These are phyloP conservation scores for Avena sativa DNA, from an alignment of 176 grass and related monocot genomes.

Conservation along the genomic window DNA sequence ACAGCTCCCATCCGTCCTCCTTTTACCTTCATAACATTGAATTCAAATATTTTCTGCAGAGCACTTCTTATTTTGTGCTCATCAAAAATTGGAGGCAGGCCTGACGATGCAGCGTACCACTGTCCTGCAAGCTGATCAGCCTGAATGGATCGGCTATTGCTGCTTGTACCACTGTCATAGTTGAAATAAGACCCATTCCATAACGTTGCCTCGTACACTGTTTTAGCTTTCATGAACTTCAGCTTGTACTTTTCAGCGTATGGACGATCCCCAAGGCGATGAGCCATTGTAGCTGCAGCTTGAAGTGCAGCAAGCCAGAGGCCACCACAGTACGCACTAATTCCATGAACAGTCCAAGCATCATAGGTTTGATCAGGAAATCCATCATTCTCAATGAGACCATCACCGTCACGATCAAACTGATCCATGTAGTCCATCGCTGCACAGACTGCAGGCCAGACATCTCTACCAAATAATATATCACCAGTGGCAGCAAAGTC, in stretches of 20 bases:
- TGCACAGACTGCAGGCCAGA: constrained; percentile 85
- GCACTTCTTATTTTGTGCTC: constrained; percentile 72
- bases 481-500: constrained; percentile 95
- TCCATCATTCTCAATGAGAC: constrained; percentile 93
- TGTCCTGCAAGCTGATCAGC: constrained; percentile 94
- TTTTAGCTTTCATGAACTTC: constrained; percentile 87
- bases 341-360: constrained; percentile 95
- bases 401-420: constrained; percentile 87
- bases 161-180: constrained; percentile 82
- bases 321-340: constrained; percentile 90
- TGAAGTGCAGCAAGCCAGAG: constrained; percentile 96
- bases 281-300: constrained; percentile 92
- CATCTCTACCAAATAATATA: constrained; percentile 80
- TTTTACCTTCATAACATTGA: constrained; percentile 98
- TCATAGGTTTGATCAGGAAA: constrained; percentile 99
- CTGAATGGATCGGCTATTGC: constrained; percentile 91
- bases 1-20: constrained; percentile 86
- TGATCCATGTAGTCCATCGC: constrained; percentile 94
- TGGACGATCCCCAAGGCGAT: constrained; percentile 69
- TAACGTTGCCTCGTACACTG: constrained; percentile 80
- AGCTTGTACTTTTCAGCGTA: constrained; percentile 90
- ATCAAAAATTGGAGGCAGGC: constrained; percentile 79
- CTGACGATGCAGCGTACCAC: constrained; percentile 87
- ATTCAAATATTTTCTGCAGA: constrained; percentile 95
- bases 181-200: constrained; percentile 99